phyloP scores from a whole-genome alignment of 331 rosid genomes.

The Quercus tomentella region DNA sequence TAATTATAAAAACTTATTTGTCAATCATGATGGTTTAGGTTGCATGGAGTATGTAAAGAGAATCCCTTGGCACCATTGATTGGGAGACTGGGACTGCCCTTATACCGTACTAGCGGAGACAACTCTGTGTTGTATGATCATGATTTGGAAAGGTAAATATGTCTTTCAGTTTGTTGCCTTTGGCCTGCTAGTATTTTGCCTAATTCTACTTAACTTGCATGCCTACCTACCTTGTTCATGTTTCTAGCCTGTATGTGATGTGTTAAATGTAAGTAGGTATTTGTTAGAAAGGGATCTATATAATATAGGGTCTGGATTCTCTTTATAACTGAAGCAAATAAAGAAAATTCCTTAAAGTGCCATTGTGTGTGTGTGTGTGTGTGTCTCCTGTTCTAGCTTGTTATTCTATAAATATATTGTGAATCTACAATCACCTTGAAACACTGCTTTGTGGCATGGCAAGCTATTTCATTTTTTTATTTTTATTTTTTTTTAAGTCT shows the following conservation, averaged over 20 bases:
- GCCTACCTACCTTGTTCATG: background rate
- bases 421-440: background rate
- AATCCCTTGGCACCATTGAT: conserved; percentile 95
- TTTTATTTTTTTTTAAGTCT: background rate
- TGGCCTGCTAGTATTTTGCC: background rate
- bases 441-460: background rate
- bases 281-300: background rate
- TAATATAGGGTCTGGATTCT: background rate
- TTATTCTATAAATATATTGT: background rate
- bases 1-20: background rate
- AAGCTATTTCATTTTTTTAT: background rate
- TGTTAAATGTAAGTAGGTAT: background rate
- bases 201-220: conserved; percentile 4
- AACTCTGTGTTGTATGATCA: conserved; percentile 97
- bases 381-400: background rate
- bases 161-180: background rate
- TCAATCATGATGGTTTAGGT: conserved; percentile 45
- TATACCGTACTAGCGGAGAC: conserved; percentile 94
- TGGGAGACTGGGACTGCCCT: conserved; percentile 88
- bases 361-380: background rate
- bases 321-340: background rate
- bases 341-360: background rate
- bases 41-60: conserved; percentile 95
- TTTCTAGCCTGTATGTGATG: background rate
- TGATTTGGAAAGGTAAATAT: conserved; percentile 81